phyloP scores from a whole-genome alignment of 306 rosid species.

The Oemleria cerasiformis region DNA sequence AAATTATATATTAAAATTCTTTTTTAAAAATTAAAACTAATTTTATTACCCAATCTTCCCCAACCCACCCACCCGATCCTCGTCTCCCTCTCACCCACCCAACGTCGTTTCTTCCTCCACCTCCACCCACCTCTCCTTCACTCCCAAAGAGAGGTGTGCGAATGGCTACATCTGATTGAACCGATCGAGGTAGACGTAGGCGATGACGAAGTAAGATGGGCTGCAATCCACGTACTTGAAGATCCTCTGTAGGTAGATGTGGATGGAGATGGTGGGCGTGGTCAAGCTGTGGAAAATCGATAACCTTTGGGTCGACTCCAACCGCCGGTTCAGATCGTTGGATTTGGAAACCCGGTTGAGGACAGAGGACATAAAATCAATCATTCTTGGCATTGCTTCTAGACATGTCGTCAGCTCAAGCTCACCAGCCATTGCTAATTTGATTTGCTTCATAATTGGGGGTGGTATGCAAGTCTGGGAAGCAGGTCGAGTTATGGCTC shows the following conservation, averaged over 20 bases:
- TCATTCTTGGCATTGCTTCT: slow-evolving; percentile 55
- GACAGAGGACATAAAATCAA: slow-evolving; percentile 55
- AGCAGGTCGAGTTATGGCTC: slow-evolving; percentile 80
- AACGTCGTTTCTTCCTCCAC: too few species aligned
- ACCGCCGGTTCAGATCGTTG: slow-evolving; percentile 48
- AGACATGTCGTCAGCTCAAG: slow-evolving; percentile 36
- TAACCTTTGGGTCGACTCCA: slow-evolving; percentile 37
- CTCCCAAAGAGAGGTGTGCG: too few species aligned
- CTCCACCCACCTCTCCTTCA: too few species aligned
- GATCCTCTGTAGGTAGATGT: slow-evolving; percentile 68
- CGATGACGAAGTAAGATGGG: slow-evolving; percentile 77
- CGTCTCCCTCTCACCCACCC: too few species aligned
- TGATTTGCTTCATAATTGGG: slow-evolving; percentile 44
- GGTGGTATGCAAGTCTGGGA: slow-evolving; percentile 71
- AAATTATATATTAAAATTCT: too few species aligned
- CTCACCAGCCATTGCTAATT: slow-evolving; percentile 45
- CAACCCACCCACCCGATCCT: too few species aligned
- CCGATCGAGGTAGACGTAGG: slow-evolving; percentile 82
- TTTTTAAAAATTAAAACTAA: too few species aligned
- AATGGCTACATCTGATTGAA: slow-evolving; percentile 63
- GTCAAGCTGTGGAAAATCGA: slow-evolving; percentile 76
- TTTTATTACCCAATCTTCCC: too few species aligned
- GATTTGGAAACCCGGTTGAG: slow-evolving; percentile 63
- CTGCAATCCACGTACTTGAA: slow-evolving; percentile 89
- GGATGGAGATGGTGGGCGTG: slow-evolving; percentile 63